Evolutionary conservation across 2,329 filamentous ascomycete species (phyloP).

Genomic region (Dactylellina cionopaga): DNA sequence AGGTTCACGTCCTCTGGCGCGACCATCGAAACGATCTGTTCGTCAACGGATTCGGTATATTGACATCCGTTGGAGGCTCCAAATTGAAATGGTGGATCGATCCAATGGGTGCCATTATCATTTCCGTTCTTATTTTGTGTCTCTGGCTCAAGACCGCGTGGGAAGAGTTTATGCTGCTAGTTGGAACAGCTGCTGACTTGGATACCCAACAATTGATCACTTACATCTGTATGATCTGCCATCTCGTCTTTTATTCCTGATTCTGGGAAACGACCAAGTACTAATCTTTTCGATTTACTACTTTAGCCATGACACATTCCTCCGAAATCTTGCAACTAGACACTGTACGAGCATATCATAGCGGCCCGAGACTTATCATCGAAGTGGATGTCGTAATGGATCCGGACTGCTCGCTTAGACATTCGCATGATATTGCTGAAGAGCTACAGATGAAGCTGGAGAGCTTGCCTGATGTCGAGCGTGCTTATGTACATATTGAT

Average conservation of each 20-base stretch:
- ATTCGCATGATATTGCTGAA: conserved; percentile 92
- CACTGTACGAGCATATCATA: conserved; percentile 93
- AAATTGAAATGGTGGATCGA: conserved; percentile 96
- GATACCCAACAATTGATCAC: conserved; percentile 92
- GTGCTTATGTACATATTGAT: conserved; percentile 96
- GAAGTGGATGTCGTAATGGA: conserved; percentile 98
- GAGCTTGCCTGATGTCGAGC: conserved; percentile 87
- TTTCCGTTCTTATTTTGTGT: conserved; percentile 79
- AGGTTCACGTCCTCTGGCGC: conserved; percentile 56
- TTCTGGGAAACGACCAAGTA: not conserved
- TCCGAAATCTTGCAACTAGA: conserved; percentile 84
- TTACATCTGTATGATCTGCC: conserved; percentile 75
- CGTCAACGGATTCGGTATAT: conserved; percentile 91
- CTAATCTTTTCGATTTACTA: conserved; percentile 1
- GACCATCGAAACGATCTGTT: conserved; percentile 94
- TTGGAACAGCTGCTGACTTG: conserved; percentile 86
- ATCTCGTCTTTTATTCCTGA: conserved; percentile 5
- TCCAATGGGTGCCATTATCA: conserved; percentile 84
- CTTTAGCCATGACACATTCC: conserved; percentile 80
- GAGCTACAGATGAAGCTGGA: conserved; percentile 94
- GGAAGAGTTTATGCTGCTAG: conserved; percentile 86
- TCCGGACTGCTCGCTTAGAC: conserved; percentile 74
- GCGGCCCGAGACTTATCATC: conserved; percentile 81
- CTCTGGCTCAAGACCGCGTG: conserved; percentile 87
- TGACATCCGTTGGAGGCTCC: conserved; percentile 88